Evolutionary conservation across 345 rosid genomes (phyloP), one percentile per base, ranked within the genome.

Genomic region (Cardamine occulta): DNA sequence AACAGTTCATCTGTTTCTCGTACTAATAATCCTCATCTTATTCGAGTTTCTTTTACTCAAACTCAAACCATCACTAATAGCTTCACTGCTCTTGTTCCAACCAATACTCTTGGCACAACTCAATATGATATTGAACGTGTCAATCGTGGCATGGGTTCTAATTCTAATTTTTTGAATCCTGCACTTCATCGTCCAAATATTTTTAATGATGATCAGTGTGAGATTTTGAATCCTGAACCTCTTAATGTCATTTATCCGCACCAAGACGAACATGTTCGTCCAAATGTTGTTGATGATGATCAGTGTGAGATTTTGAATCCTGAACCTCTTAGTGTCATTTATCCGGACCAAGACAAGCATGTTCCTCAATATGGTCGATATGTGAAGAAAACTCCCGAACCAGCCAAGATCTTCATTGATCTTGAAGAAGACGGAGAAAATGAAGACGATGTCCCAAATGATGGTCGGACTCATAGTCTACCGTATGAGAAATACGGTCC

Each of bases 401-500:
- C 17, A 17, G 21, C 42, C 42, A 58, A 1, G 2, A 0, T 2
- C 2, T 6, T 1, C 42, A 10, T 11, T 13, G 26, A 48, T 56
- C 28, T 1, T 19, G 66, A 26, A 15, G 49, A 56, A 3, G 44
- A 18, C 1, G 18, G 34, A 59, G 13, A 49, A 19, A 28, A 58
- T 23, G 56, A 53, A 7, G 39, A 51, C 6, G 67, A 9, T 58
- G 21, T 6, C 0, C n/a, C n/a, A n/a, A 67, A 75, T 13, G 74
- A 68, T 68, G 74, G 79, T 31, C 63, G 64, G 15, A 75, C 57
- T 2, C 79, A 68, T 62, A 76, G 79, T 45, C 6, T 68, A 52
- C 70, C 63, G 0, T 42, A n/a, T 62, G 39, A 61, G 19, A 68
- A 68, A n/a, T 42, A 76, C 0, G 79, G 70, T 28, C 74, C 79